Percentiles rank a stretch among this genome's conserved stretches.
Conservation (phyloP, 1,139 yeast species). For the Nadsonia commutata region DNA sequence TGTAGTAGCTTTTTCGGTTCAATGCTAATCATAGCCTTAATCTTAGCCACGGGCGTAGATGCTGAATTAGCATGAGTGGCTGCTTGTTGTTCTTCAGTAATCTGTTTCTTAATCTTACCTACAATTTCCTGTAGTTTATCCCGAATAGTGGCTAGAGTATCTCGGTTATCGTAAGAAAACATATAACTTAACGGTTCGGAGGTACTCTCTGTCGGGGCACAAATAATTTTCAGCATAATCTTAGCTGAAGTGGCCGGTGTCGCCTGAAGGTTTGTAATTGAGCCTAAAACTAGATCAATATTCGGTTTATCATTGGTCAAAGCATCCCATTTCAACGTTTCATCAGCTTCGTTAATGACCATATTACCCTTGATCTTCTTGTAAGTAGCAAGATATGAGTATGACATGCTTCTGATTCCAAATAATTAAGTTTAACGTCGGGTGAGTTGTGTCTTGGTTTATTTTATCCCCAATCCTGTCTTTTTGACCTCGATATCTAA, state of each 20-base stretch:
- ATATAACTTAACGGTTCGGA: slow-evolving; percentile 33
- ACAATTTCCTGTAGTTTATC: slow-evolving; percentile 56
- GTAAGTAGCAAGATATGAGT: slow-evolving; percentile 14
- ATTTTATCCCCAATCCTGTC: too few species aligned
- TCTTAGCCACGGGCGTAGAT: slow-evolving; percentile 17
- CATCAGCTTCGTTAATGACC: slow-evolving; percentile 12
- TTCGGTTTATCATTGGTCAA: slow-evolving; percentile 10
- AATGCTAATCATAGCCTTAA: slow-evolving; percentile 22
- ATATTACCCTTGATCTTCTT: slow-evolving; percentile 17
- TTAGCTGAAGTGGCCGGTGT: slow-evolving; percentile 58
- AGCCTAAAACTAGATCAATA: slow-evolving; percentile 6
- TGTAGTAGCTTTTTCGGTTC: slow-evolving; percentile 34
- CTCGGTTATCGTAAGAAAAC: slow-evolving; percentile 55
- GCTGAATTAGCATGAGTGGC: slow-evolving; percentile 14
- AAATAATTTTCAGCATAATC: slow-evolving; percentile 45
- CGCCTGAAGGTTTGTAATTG: slow-evolving; percentile 50
- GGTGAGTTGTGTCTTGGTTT: too few species aligned
- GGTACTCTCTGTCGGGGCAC: slow-evolving; percentile 19
- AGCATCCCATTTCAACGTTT: slow-evolving; percentile 12
- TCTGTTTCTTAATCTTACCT: slow-evolving; percentile 16
- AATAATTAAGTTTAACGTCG: too few species aligned
- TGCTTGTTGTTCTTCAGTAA: slow-evolving; percentile 41
- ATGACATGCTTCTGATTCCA: slow-evolving; percentile 2
- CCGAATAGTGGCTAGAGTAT: slow-evolving; percentile 63
- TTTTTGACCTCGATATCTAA: too few species aligned